A percentile compares a stretch with the other conserved stretches of the same genome.
phyloP scores from a whole-genome alignment of 495 filamentous ascomycete genomes.

The Aspergillus baeticus region DNA sequence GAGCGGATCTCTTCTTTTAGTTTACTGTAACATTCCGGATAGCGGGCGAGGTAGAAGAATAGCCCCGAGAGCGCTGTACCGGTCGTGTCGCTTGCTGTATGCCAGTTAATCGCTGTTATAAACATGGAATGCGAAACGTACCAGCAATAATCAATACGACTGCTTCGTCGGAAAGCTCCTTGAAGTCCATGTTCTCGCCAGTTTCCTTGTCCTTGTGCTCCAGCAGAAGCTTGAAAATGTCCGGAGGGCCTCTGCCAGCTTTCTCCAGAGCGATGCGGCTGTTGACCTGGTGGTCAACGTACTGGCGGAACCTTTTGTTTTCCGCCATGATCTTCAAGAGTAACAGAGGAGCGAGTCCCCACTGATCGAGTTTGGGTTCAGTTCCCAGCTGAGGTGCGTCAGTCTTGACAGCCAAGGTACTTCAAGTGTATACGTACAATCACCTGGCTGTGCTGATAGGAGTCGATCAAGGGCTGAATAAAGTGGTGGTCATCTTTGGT shows the following conservation, averaged over 20 bases:
- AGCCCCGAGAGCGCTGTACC: conserved; percentile 30
- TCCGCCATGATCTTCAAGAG: background rate
- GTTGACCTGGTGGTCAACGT: background rate
- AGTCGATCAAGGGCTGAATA: too few relatives aligned
- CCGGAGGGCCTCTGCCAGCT: background rate
- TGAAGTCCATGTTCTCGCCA: background rate
- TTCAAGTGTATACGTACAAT: too few relatives aligned
- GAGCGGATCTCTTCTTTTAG: conserved; percentile 40
- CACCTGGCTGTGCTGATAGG: too few relatives aligned
- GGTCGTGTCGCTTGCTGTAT: conserved; percentile 12
- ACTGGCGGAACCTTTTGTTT: background rate
- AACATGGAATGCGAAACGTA: background rate
- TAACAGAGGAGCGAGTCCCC: too few relatives aligned
- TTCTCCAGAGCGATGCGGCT: background rate
- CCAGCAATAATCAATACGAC: background rate
- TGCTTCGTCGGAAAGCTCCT: background rate
- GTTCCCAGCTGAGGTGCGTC: too few relatives aligned
- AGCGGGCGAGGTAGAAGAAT: conserved; percentile 51
- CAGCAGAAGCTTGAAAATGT: background rate
- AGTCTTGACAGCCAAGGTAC: too few relatives aligned
- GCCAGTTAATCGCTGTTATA: background rate
- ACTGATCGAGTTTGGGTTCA: too few relatives aligned
- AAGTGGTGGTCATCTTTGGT: too few relatives aligned
- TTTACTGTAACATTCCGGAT: conserved; percentile 30
- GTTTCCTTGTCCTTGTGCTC: background rate